phyloP scores from a whole-genome alignment of 208 protist species.

The Leishmania amazonensis region DNA sequence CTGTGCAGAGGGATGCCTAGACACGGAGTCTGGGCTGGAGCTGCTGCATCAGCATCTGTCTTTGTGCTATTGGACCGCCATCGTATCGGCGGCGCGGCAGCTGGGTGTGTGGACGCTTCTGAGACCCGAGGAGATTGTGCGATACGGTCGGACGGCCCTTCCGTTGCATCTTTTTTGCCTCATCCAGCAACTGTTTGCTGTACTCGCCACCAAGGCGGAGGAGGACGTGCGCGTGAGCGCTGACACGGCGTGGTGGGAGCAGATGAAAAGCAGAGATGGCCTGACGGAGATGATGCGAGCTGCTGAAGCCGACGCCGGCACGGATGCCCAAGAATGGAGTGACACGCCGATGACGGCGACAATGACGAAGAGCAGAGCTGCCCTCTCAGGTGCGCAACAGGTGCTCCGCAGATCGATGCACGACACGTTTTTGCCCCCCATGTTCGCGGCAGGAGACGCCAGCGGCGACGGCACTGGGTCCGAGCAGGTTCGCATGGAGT shows the following conservation, averaged over 20 bases:
- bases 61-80: conserved; percentile 32
- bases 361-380: background rate
- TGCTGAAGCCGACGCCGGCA: background rate
- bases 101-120: conserved; percentile 54
- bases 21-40: background rate
- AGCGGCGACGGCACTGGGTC: no score
- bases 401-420: conserved; percentile 27
- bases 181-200: conserved; percentile 67
- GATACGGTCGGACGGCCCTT: conserved; percentile 47
- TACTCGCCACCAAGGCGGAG: conserved; percentile 74
- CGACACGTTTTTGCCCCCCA: conserved; percentile 5
- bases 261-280: conserved; percentile 9
- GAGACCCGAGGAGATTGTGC: conserved; percentile 52
- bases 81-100: conserved; percentile 20
- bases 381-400: conserved; percentile 10
- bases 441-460: background rate
- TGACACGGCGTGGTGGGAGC: conserved; percentile 37
- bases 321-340: background rate
- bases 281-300: conserved; percentile 4
- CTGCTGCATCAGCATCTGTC: conserved; percentile 20
- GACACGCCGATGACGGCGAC: background rate
- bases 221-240: conserved; percentile 41
- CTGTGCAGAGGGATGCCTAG: background rate
- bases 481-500: background rate
- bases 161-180: conserved; percentile 74